These are phyloP conservation scores for Kluyveromyces marxianus DNA, from an alignment of 1,139 yeast genomes.

Conservation along the genomic window DNA sequence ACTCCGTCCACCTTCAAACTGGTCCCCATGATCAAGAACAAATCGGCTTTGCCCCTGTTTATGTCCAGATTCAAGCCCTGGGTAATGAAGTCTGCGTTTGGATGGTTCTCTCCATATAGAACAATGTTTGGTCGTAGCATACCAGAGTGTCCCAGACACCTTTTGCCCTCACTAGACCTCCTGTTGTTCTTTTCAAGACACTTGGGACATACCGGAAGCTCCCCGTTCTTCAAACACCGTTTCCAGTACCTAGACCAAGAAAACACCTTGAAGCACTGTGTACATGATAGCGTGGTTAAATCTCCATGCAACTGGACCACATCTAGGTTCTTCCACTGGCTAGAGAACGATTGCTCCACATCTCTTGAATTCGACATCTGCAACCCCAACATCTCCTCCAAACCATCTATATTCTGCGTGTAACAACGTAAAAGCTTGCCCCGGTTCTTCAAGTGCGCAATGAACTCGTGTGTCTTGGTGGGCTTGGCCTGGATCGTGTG, in stretches of 20 bases:
- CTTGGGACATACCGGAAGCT: slow-evolving; percentile 46
- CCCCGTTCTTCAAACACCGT: slow-evolving; percentile 34
- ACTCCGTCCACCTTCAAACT: slow-evolving; percentile 85
- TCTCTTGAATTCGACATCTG: slow-evolving; percentile 20
- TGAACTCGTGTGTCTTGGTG: slow-evolving; percentile 76
- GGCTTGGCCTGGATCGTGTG: slow-evolving; percentile 63
- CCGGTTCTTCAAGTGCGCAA: slow-evolving; percentile 55
- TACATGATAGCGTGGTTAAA: slow-evolving; percentile 65
- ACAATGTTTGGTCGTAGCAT: slow-evolving; percentile 74
- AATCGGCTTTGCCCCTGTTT: slow-evolving; percentile 57
- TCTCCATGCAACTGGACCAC: slow-evolving; percentile 91
- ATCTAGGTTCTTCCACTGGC: slow-evolving; percentile 54
- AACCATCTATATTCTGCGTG: slow-evolving; percentile 59
- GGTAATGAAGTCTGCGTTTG: slow-evolving; percentile 72
- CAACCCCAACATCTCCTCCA: slow-evolving; percentile 31
- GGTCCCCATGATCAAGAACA: slow-evolving; percentile 78
- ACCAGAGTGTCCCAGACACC: slow-evolving; percentile 73
- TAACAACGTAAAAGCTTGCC: slow-evolving; percentile 75
- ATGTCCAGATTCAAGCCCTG: slow-evolving; percentile 61
- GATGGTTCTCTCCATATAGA: slow-evolving; percentile 80
- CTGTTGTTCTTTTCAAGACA: slow-evolving; percentile 41
- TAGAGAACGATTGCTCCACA: slow-evolving; percentile 12
- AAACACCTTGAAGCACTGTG: slow-evolving; percentile 51
- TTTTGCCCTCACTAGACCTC: slow-evolving; percentile 51
- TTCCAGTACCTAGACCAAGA: slow-evolving; percentile 56